These are phyloP conservation scores for Nicotiana obtusifolia DNA, from an alignment of 257 asterid genomes.

Conservation along the genomic window DNA sequence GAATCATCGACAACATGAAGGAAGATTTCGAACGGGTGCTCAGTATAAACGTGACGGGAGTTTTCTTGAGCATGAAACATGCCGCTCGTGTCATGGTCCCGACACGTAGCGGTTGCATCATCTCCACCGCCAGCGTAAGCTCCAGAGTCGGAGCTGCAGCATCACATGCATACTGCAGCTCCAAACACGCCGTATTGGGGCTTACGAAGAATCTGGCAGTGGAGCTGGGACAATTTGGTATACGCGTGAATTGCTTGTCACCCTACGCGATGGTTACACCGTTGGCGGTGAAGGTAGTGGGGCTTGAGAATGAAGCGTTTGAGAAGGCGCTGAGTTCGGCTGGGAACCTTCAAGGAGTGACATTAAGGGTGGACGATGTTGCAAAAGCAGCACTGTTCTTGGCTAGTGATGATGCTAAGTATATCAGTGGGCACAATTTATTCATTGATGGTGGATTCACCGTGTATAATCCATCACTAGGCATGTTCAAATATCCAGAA, in stretches of 20 bases:
- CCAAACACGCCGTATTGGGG: constrained; percentile 56
- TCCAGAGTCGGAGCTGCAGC: constrained; percentile 31
- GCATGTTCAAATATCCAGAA: constrained; percentile 24
- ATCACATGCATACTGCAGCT: constrained; percentile 42
- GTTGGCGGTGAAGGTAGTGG: constrained; percentile 18
- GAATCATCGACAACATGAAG: constrained; percentile 17
- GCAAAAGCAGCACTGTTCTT: constrained; percentile 52
- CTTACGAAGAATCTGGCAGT: constrained; percentile 42
- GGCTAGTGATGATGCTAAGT: constrained; percentile 49
- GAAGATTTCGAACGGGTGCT: constrained; percentile 43
- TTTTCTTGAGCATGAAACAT: constrained; percentile 51
- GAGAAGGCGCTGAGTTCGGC: constrained; percentile 9
- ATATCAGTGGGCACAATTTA: constrained; percentile 52
- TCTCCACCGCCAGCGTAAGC: constrained; percentile 36
- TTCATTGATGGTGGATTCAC: constrained; percentile 51
- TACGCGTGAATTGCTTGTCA: constrained; percentile 49
- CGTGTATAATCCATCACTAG: constrained; percentile 21
- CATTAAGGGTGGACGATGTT: constrained; percentile 30
- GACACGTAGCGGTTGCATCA: constrained; percentile 33
- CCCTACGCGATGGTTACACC: constrained; percentile 39
- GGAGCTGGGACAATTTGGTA: constrained; percentile 47
- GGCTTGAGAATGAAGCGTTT: constrained; percentile 25
- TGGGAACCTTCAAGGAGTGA: constrained; percentile 35
- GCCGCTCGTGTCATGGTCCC: constrained; percentile 56
- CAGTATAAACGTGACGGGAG: constrained; percentile 34